Conservation (phyloP, 2,329 filamentous ascomycete genomes). For the Penicillium verrucosum region DNA sequence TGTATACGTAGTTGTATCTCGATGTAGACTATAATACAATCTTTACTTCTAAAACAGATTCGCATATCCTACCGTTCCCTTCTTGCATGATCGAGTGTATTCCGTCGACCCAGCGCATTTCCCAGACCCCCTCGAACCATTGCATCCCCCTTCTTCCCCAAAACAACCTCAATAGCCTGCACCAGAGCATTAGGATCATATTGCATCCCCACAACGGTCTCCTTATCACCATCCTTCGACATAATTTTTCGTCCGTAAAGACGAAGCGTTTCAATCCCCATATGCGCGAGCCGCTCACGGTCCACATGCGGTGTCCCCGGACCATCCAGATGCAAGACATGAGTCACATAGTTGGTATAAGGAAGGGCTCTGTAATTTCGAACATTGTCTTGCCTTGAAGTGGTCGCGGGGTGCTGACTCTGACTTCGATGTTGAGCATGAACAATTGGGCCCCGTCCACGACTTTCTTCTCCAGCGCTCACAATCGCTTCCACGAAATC, state of each 20-base stretch:
- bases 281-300: conserved; percentile 55
- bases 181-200: conserved; percentile 75
- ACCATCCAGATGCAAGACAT: conserved; percentile 75
- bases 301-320: conserved; percentile 69
- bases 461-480: conserved; percentile 68
- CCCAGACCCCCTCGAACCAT: conserved; percentile 41
- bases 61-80: neutral
- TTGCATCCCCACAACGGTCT: conserved; percentile 54
- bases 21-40: neutral
- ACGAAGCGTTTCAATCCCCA: conserved; percentile 74
- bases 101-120: conserved; percentile 53
- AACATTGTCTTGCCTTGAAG: conserved; percentile 11
- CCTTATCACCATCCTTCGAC: conserved; percentile 41
- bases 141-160: conserved; percentile 62
- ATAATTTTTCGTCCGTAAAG: conserved; percentile 67
- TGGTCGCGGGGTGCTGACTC: conserved; percentile 1
- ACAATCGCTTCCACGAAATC: conserved; percentile 82
- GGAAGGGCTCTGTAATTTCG: conserved; percentile 37
- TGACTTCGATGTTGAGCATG: neutral
- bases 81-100: conserved; percentile 50
- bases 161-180: conserved; percentile 72
- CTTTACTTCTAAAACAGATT: neutral
- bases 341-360: conserved; percentile 71
- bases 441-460: conserved; percentile 40
- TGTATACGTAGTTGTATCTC: neutral